phyloP scores from a whole-genome alignment of 306 rosid species.

The Vachellia collinsii region DNA sequence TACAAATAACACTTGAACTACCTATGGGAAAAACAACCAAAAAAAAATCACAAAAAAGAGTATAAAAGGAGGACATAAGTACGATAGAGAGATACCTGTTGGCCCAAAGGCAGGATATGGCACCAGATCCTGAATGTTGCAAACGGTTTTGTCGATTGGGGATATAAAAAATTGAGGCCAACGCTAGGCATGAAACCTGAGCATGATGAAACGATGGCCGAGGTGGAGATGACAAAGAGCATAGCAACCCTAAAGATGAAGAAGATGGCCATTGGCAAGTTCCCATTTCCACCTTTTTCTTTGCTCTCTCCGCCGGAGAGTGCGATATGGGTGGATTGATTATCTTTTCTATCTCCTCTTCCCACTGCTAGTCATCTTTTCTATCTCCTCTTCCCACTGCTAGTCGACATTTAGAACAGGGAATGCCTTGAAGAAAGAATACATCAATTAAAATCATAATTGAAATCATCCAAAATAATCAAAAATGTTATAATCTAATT shows the following conservation, averaged over 20 bases:
- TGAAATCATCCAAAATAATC: too few species aligned
- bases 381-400: too few species aligned
- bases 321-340: background rate
- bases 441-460: too few species aligned
- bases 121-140: constrained; percentile 58
- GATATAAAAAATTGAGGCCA: constrained; percentile 42
- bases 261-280: constrained; percentile 30
- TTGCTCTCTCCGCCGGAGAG: background rate
- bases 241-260: background rate
- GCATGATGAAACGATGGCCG: constrained; percentile 1
- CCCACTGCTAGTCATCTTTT: too few species aligned
- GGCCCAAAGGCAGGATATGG: constrained; percentile 87
- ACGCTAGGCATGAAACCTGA: constrained; percentile 43
- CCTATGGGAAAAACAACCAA: background rate
- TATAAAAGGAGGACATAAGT: background rate
- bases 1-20: background rate
- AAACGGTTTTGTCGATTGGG: constrained; percentile 50
- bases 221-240: constrained; percentile 27
- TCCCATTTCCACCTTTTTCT: constrained; percentile 22
- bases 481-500: too few species aligned
- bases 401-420: too few species aligned
- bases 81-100: constrained; percentile 48
- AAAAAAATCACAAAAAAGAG: background rate
- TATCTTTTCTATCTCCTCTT: too few species aligned
- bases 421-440: too few species aligned